Evolutionary conservation across 805 yeast species (phyloP).

Genomic region (Lipomyces lipofer): DNA sequence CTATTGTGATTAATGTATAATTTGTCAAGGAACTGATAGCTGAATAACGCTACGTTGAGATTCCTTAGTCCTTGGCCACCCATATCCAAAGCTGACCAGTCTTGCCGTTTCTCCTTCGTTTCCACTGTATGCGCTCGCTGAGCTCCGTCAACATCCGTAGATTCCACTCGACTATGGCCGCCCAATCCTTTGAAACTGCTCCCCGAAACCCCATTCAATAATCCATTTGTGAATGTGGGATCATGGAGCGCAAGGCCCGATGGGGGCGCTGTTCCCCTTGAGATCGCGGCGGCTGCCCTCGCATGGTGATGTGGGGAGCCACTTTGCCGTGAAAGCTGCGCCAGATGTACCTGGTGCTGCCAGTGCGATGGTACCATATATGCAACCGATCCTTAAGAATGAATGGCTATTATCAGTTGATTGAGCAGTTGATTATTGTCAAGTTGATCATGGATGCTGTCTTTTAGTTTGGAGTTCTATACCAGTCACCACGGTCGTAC

Average conservation of each 20-base stretch:
- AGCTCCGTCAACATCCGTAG: slow-evolving; percentile 40
- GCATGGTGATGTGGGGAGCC: slow-evolving; percentile 80
- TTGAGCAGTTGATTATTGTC: no score
- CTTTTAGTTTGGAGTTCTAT: no score
- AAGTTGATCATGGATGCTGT: no score
- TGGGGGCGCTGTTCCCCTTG: slow-evolving; percentile 45
- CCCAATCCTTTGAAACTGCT: no score
- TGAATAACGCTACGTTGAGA: slow-evolving; percentile 71
- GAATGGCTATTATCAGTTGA: no score
- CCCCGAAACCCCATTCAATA: slow-evolving; percentile 44
- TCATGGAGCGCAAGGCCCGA: slow-evolving; percentile 30
- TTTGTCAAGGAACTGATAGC: slow-evolving; percentile 80
- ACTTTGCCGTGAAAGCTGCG: slow-evolving; percentile 67
- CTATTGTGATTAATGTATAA: slow-evolving; percentile 85
- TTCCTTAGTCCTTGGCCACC: slow-evolving; percentile 82
- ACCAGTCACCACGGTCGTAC: no score
- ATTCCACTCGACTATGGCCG: slow-evolving; percentile 16
- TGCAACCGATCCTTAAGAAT: neutral
- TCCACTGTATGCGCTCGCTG: slow-evolving; percentile 14
- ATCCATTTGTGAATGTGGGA: slow-evolving; percentile 33
- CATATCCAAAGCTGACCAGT: slow-evolving; percentile 89
- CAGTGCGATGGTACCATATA: slow-evolving; percentile 43
- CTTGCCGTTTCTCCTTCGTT: slow-evolving; percentile 22
- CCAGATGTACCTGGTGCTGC: slow-evolving; percentile 78
- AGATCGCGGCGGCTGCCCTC: slow-evolving; percentile 71